These are phyloP conservation scores for Brettanomyces bruxellensis DNA, from an alignment of 805 yeast species.

Conservation along the genomic window DNA sequence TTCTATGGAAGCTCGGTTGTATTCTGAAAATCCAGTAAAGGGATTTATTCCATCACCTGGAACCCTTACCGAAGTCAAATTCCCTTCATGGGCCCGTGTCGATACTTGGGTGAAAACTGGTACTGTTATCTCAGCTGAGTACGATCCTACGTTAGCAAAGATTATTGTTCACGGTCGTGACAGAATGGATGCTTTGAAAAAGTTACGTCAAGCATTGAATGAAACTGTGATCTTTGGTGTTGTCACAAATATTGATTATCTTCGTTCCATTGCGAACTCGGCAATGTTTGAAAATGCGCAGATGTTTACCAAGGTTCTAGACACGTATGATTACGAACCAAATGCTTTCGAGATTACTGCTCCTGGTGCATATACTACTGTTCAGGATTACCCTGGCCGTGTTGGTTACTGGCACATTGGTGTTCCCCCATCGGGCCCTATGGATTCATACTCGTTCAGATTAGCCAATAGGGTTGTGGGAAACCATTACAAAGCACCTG, in stretches of 20 bases:
- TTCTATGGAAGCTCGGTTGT: slow-evolving; percentile 92
- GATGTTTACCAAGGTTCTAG: slow-evolving; percentile 83
- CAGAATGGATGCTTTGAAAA: slow-evolving; percentile 73
- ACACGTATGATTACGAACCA: slow-evolving; percentile 69
- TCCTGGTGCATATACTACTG: slow-evolving; percentile 95
- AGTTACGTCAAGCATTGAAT: slow-evolving; percentile 70
- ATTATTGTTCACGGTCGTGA: slow-evolving; percentile 91
- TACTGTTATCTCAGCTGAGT: slow-evolving; percentile 80
- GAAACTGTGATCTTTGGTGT: slow-evolving; percentile 88
- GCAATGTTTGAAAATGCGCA: slow-evolving; percentile 74
- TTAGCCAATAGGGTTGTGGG: slow-evolving; percentile 89
- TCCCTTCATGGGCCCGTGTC: slow-evolving; percentile 88
- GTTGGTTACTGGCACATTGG: slow-evolving; percentile 82
- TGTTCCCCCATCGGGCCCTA: slow-evolving; percentile 98
- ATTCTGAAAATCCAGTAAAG: slow-evolving; percentile 95
- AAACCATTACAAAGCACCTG: slow-evolving; percentile 74
- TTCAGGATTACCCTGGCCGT: slow-evolving; percentile 94
- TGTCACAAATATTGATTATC: slow-evolving; percentile 81
- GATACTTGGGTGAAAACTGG: slow-evolving; percentile 94
- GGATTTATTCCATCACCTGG: slow-evolving; percentile 97
- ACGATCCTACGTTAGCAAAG: slow-evolving; percentile 94
- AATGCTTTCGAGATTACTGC: slow-evolving; percentile 74
- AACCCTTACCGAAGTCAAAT: slow-evolving; percentile 71
- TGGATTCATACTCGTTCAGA: slow-evolving; percentile 89
- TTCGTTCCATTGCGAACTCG: slow-evolving; percentile 77